Evolutionary conservation across 257 asterid genomes (phyloP).

Genomic region (Jasminum sambac): DNA sequence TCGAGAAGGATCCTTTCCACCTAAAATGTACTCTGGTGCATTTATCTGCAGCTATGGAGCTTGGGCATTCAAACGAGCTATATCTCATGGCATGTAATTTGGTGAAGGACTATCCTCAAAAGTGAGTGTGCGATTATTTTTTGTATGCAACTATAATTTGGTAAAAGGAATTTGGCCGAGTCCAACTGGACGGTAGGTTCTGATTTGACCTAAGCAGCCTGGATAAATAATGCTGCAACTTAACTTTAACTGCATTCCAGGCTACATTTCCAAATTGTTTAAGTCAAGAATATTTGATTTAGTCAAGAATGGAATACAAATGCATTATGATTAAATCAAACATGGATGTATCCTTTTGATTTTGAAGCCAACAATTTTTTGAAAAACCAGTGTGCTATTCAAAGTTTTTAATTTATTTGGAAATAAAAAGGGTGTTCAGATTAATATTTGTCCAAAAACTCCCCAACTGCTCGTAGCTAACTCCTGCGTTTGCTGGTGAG

Average conservation of each 20-base stretch:
- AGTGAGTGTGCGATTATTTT: conserved; percentile 59
- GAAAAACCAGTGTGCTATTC: not conserved
- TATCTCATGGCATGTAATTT: conserved; percentile 98
- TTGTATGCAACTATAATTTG: conserved; percentile 17
- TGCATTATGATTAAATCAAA: not conserved
- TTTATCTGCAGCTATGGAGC: conserved; percentile 98
- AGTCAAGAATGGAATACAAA: not conserved
- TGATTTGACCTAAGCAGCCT: not conserved
- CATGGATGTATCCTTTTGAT: not conserved
- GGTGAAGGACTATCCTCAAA: conserved; percentile 97
- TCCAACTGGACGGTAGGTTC: not conserved
- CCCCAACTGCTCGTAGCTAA: not conserved
- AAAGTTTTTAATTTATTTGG: not conserved
- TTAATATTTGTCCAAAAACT: not conserved
- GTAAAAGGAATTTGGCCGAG: not conserved
- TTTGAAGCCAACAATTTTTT: not conserved
- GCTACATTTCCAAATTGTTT: not conserved
- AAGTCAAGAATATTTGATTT: not conserved
- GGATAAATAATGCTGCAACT: not conserved
- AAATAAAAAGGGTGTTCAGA: not conserved
- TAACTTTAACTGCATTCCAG: not conserved
- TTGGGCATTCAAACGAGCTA: conserved; percentile 94
- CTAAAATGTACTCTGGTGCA: conserved; percentile 88
- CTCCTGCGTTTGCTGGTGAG: not conserved
- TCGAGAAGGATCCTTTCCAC: conserved; percentile 99